Conservation (phyloP, 345 rosid species). For the Clausena lansium region DNA sequence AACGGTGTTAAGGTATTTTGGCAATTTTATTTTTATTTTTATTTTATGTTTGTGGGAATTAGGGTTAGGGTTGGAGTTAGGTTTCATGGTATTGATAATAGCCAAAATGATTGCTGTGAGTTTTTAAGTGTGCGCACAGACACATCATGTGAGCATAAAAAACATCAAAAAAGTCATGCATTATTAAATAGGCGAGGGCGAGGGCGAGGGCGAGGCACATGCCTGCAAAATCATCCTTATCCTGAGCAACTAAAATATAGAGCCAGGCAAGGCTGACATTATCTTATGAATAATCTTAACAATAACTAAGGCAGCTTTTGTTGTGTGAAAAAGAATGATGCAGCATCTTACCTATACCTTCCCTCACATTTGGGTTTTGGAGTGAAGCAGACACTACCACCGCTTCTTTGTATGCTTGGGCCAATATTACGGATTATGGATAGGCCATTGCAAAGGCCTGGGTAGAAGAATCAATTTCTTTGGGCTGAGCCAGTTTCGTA, state of each 20-base stretch:
- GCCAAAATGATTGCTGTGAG: background rate
- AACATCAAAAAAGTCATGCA: background rate
- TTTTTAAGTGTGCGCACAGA: background rate
- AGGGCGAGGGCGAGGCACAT: no score
- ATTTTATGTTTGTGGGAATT: background rate
- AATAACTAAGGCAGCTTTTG: background rate
- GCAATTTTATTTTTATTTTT: no score
- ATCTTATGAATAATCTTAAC: background rate
- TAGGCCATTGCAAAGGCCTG: no score
- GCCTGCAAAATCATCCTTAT: slow-evolving; percentile 3
- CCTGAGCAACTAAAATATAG: background rate
- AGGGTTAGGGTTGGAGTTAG: background rate
- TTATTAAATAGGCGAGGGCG: background rate
- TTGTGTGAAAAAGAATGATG: no score
- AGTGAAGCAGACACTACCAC: no score
- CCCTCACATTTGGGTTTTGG: background rate
- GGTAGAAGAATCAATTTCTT: background rate
- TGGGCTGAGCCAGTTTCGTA: background rate
- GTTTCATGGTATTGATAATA: background rate
- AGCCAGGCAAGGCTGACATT: slow-evolving; percentile 3
- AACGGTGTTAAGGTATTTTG: no score
- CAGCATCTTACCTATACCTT: no score
- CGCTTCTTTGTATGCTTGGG: background rate
- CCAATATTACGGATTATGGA: background rate
- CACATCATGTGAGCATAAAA: slow-evolving; percentile 7